Evolutionary conservation across 257 asterid species (phyloP), one percentile per base, ranked within the genome.

Genomic region (Rehmannia glutinosa): DNA sequence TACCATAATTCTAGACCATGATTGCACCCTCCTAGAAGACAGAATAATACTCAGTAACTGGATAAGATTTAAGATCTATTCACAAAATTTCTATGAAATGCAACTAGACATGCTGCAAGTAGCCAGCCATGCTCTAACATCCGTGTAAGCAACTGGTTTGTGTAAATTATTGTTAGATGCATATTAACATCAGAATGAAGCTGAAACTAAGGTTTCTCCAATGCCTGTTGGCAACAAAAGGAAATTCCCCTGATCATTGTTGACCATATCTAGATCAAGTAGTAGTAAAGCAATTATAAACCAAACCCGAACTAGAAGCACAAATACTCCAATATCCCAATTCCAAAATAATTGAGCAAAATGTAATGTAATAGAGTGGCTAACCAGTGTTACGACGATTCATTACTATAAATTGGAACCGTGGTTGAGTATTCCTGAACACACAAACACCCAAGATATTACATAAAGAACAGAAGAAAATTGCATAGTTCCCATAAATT

Each of bases 331-430:
- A 17, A 51, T 8, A 58, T n/a, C 62, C 39, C 28, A 68, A 50
- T 24, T 64, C 49, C n/a, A 20, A 53, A 41, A 32, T 38, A 59
- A 38, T n/a, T 43, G 39, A 50, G 28, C 33, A 62, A 58, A 70
- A 32, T 20, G 43, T 5, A 28, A 45, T n/a, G 7, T 33, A 76
- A 61, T 39, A 21, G 57, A 60, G 68, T 43, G 24, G 70, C 83
- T 70, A 64, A 91, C 97, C 96, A 76, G 88, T 75, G 61, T 72
- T 91, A 75, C 83, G 79, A 33, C 91, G 81, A 80, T 91, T 88
- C 97, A 91, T 88, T 20, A 91, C 96, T 78, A 91, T 85, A 77
- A 91, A 88, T 86, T 91, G 97, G 78, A 84, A 88, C 67, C 84
- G 81, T 2, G 97, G 97, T 21, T 82, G 86, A 27, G 88, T 63